phyloP scores from a whole-genome alignment of 2,329 filamentous ascomycete genomes.

The Periconia sp. region DNA sequence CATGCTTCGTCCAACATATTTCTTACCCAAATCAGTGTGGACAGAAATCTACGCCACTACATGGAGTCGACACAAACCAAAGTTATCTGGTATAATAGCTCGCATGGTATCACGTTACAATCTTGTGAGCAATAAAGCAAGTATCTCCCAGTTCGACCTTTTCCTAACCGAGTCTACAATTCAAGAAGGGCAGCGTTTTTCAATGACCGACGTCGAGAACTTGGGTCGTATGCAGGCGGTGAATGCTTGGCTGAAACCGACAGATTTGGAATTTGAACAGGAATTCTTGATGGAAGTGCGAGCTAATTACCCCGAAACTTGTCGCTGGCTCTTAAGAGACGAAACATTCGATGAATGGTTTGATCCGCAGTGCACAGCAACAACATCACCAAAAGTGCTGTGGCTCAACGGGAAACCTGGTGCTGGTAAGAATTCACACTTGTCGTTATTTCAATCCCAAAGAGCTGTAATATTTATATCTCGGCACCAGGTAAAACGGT shows the following conservation, averaged over 20 bases:
- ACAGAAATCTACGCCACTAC: constrained; percentile 22
- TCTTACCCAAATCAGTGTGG: constrained; percentile 21
- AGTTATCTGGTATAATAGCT: constrained; percentile 14
- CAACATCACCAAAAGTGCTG: constrained; percentile 23
- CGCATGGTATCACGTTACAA: constrained; percentile 16
- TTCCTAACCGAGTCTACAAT: constrained; percentile 1
- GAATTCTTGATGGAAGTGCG: constrained; percentile 8
- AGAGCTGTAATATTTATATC: neutral
- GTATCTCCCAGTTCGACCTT: constrained; percentile 15
- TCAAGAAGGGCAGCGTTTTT: constrained; percentile 1
- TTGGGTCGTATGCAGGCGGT: constrained; percentile 6
- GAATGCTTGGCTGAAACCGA: constrained; percentile 13
- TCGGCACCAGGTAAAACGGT: constrained; percentile 44
- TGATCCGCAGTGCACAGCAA: constrained; percentile 5
- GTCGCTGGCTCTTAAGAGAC: constrained; percentile 17
- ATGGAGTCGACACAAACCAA: constrained; percentile 23
- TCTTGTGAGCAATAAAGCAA: constrained; percentile 20
- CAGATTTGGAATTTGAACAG: constrained; percentile 12
- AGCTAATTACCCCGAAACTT: constrained; percentile 3
- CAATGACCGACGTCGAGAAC: constrained; percentile 5
- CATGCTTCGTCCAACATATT: neutral
- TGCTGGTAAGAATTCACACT: constrained; percentile 32
- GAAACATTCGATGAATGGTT: constrained; percentile 18
- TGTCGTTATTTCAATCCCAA: neutral
- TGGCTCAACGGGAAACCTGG: constrained; percentile 48